Evolutionary conservation across 768 basidiomycete genomes (phyloP).

Genomic region (Panaeolus cyanescens): DNA sequence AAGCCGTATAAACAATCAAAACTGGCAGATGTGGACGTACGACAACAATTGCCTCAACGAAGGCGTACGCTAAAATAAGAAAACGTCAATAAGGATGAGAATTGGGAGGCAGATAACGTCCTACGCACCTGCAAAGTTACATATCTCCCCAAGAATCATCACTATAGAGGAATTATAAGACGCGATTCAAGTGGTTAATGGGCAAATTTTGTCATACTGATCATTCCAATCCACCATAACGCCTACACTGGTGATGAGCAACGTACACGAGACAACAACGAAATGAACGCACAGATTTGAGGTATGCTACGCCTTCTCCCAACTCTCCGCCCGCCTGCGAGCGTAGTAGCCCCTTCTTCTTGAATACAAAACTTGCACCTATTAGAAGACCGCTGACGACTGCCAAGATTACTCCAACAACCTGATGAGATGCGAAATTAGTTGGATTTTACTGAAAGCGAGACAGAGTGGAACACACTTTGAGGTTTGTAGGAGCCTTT

Average conservation of each 20-base stretch:
- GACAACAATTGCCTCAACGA: conserved; percentile 91
- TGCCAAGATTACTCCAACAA: conserved; percentile 80
- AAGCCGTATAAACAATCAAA: not conserved
- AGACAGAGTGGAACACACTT: conserved; percentile 33
- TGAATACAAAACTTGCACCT: conserved; percentile 93
- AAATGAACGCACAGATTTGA: conserved; percentile 70
- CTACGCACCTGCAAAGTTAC: conserved; percentile 77
- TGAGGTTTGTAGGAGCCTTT: conserved; percentile 49
- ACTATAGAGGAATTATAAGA: conserved; percentile 40
- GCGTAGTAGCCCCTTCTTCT: conserved; percentile 90
- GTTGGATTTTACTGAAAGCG: conserved; percentile 1
- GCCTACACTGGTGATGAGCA: conserved; percentile 41
- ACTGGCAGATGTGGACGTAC: conserved; percentile 42
- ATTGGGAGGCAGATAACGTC: not conserved
- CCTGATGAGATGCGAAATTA: conserved; percentile 31
- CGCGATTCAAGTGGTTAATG: not conserved
- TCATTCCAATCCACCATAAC: conserved; percentile 97
- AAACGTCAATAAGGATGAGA: conserved; percentile 29
- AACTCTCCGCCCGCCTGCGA: conserved; percentile 79
- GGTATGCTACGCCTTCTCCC: conserved; percentile 90
- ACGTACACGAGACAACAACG: conserved; percentile 5
- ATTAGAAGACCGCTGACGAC: conserved; percentile 84
- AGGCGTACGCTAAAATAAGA: conserved; percentile 69
- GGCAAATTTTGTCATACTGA: conserved; percentile 46
- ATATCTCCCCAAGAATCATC: conserved; percentile 91